Base-by-base conservation (phyloP, 352 stramenopile species). In the Phytophthora hybrid region DNA sequence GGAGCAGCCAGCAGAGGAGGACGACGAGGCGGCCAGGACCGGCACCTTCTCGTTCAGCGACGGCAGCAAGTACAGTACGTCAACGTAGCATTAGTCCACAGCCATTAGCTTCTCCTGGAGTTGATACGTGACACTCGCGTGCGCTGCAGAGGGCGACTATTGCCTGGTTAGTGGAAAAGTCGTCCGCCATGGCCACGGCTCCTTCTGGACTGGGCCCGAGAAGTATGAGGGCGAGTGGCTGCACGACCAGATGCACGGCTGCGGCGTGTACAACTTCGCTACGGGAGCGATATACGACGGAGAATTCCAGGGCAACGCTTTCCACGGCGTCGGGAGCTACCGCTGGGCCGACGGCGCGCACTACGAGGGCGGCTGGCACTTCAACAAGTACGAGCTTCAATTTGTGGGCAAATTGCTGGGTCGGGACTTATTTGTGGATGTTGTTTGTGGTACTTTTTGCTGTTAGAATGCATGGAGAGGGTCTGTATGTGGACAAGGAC, bases 261-360 rank as follows among this genome's bases (percentile, higher is more conserved):
- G 63, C 5, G 88, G 89, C 46, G 66, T 80, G 5, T 94, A 92
- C 63, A 53, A 46, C 21, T 95, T 95, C 41, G 90, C 88, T 18
- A 89, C 86, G 11, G 87, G 90, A 19, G 85, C 88, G 5, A 67
- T 69, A 10, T 97, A 95, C 65, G 84, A 95, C 71, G 90, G 90
- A 54, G 82, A 88, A 49, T 95, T 97, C 69, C 62, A 83, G 55
- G 46, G 29, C 60, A 93, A 91, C 66, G 19, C 70, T 39, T 94
- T 95, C 68, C 76, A 90, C 58, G 89, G 89, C 19, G 16, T 79
- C 1, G 90, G 90, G 19, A 73, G 46, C 49, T 97, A 95, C 58
- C 71, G 76, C 32, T 97, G 85, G 88, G 51, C 74, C 11, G 88
- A 95, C 66, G 90, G 88, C 1, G 88, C 88, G 1, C 37, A 53